phyloP scores from a whole-genome alignment of 768 basidiomycete genomes.

The Boletus tylopilopsis region DNA sequence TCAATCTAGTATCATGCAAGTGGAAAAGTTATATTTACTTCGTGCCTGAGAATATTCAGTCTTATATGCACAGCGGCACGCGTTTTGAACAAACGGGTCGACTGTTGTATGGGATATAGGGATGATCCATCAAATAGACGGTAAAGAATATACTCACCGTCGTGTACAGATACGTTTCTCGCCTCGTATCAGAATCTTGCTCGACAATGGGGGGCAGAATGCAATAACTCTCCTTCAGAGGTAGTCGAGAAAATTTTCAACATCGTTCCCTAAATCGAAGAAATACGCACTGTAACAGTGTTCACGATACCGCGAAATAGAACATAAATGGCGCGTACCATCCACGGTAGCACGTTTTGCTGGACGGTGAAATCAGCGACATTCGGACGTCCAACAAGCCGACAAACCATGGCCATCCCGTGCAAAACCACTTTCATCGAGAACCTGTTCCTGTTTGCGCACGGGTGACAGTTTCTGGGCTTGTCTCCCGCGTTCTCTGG shows the following conservation, averaged over 20 bases:
- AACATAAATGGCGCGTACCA: constrained; percentile 50
- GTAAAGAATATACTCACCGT: constrained; percentile 45
- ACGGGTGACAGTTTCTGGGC: background rate
- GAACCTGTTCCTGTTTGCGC: background rate
- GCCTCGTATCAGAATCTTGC: constrained; percentile 33
- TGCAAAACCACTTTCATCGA: constrained; percentile 4
- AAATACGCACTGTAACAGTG: too few species aligned
- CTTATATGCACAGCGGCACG: constrained; percentile 83
- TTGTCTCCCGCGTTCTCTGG: background rate
- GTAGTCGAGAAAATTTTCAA: constrained; percentile 86
- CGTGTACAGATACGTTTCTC: constrained; percentile 85
- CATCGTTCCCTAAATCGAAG: constrained; percentile 73
- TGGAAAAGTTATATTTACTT: constrained; percentile 39
- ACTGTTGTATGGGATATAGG: too few species aligned
- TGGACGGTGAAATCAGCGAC: constrained; percentile 17
- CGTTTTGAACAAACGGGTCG: constrained; percentile 73
- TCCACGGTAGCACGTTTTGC: constrained; percentile 73
- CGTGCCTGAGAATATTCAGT: constrained; percentile 78
- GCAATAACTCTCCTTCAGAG: constrained; percentile 55
- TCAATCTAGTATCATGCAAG: background rate
- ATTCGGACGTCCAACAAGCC: background rate
- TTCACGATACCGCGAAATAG: too few species aligned
- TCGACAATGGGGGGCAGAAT: constrained; percentile 28
- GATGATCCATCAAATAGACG: too few species aligned
- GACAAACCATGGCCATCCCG: constrained; percentile 21